Evolutionary conservation across 179 eudicot genomes (phyloP), one percentile per base, ranked within the genome.

Genomic region (Drosera spatulata): DNA sequence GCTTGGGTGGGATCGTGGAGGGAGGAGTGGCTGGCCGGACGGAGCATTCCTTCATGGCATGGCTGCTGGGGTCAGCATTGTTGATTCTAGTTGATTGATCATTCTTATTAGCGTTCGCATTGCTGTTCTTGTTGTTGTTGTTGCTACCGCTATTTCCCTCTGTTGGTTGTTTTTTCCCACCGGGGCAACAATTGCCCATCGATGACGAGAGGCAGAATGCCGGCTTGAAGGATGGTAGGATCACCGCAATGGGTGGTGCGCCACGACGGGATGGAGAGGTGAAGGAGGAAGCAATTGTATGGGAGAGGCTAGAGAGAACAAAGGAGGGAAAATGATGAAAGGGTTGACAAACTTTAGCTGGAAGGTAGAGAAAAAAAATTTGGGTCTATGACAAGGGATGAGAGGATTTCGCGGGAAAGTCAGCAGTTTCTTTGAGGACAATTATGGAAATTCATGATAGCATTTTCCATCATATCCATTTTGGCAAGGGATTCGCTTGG

Each of bases 161-260:
- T 2, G 9, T 6, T 42, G 79, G 74, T 55, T 61, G 65, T 43
- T 72, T 61, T 58, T 61, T 65, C 69, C 76, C 78, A 37, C 73
- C 58, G 68, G 77, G 75, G 76, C 85, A 75, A 69, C 80, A 75
- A 64, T 78, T 78, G 73, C 81, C 87, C 87, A 82, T 82, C 78
- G 59, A 22, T 33, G 37, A 45, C 8, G 61, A 53, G 8, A 33
- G 22, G 14, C 22, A 52, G 14, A 22, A 7, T 6, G 3, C 15
- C 55, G 3, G 41, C 59, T 9, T 13, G 57, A 8, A 39, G 40
- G 3, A 5, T 15, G 13, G 7, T 2, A 37, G 60, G 9, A 6
- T n/a, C 61, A 55, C 9, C 7, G 52, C 4, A 37, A 6, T 40
- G 12, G 43, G 56, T 53, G 56, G 39, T 53, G 51, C 1, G 10